Conservation (phyloP, 352 stramenopile genomes). For the Albugo laibachii region DNA sequence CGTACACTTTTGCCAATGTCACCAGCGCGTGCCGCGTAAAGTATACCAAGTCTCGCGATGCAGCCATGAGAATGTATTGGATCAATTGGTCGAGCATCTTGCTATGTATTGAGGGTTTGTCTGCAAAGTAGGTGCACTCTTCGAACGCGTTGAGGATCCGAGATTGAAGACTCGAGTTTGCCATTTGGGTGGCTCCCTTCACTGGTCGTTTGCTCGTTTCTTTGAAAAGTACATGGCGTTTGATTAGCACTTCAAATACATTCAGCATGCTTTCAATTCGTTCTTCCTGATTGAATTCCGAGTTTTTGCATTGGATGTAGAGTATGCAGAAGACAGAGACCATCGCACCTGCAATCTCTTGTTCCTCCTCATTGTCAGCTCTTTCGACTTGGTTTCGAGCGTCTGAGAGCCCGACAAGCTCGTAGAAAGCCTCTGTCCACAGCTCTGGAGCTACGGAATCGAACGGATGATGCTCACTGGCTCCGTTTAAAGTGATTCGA, state of each 20-base stretch:
- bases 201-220: conserved; percentile 4
- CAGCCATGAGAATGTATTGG: conserved; percentile 27
- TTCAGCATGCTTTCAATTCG: conserved; percentile 46
- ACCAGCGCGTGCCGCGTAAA: conserved; percentile 59
- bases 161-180: conserved; percentile 64
- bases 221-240: conserved; percentile 38
- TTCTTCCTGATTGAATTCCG: conserved; percentile 40
- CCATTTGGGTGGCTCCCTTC: conserved; percentile 33
- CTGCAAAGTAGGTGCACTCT: conserved; percentile 47
- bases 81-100: conserved; percentile 52
- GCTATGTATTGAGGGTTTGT: conserved; percentile 36
- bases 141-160: conserved; percentile 70
- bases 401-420: conserved; percentile 34
- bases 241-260: conserved; percentile 37
- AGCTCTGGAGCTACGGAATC: conserved; percentile 18
- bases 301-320: conserved; percentile 50
- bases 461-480: conserved; percentile 1
- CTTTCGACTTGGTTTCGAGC: conserved; percentile 13
- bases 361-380: conserved; percentile 54
- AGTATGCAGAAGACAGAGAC: conserved; percentile 55
- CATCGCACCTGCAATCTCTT: conserved; percentile 59
- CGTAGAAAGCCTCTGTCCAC: conserved; percentile 45
- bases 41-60: conserved; percentile 32
- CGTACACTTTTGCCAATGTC: conserved; percentile 57
- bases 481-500: not conserved